Percentiles rank a stretch among this genome's conserved stretches.
phyloP scores from a whole-genome alignment of 202 grass and related monocot genomes.

The Sporobolus alterniflorus region DNA sequence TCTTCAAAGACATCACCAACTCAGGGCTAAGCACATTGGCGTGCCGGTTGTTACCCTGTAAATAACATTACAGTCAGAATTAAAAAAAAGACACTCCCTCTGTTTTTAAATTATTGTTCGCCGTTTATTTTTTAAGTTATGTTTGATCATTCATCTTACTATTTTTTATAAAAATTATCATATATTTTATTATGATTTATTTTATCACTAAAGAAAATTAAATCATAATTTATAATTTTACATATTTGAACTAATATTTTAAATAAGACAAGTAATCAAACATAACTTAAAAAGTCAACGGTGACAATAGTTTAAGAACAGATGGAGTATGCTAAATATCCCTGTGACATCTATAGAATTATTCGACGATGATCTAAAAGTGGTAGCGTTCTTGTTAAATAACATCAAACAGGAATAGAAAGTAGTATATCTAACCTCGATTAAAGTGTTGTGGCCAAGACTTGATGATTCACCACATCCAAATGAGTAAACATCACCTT shows the following conservation, averaged over 20 bases:
- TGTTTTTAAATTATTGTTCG: too few relatives aligned
- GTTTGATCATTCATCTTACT: too few relatives aligned
- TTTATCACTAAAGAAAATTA: too few relatives aligned
- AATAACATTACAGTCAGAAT: slow-evolving; percentile 30
- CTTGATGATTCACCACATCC: slow-evolving; percentile 93
- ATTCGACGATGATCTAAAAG: not conserved
- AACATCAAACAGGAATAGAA: not conserved
- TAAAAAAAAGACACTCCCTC: too few relatives aligned
- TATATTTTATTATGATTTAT: too few relatives aligned
- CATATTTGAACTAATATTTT: too few relatives aligned
- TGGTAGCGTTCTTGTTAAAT: not conserved
- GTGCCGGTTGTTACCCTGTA: slow-evolving; percentile 79
- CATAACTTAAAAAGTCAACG: too few relatives aligned
- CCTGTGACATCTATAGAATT: not conserved
- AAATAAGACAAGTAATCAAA: too few relatives aligned
- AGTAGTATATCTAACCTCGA: slow-evolving; percentile 62
- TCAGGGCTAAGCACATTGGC: slow-evolving; percentile 74
- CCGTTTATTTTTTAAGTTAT: too few relatives aligned
- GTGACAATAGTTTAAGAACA: too few relatives aligned
- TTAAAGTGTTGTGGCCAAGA: slow-evolving; percentile 66
- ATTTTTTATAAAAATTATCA: too few relatives aligned
- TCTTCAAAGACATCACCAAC: slow-evolving; percentile 85
- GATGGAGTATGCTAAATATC: not conserved
- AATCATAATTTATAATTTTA: too few relatives aligned
- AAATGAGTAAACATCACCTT: slow-evolving; percentile 89